These are phyloP conservation scores for Beauveria medogensis DNA, from an alignment of 2,329 filamentous ascomycete species.

Conservation along the genomic window DNA sequence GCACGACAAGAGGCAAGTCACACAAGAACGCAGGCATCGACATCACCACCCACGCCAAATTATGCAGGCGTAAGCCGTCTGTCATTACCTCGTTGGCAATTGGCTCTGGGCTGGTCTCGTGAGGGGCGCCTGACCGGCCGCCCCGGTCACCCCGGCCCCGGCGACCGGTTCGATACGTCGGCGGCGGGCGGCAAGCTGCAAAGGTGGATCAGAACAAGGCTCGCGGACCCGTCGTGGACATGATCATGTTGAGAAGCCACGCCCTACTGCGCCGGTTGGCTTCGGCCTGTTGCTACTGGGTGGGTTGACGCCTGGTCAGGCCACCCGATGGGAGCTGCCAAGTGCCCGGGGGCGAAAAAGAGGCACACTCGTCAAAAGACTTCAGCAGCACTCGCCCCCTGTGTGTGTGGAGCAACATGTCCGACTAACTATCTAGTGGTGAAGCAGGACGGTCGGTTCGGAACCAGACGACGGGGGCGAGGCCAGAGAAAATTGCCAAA, in stretches of 20 bases:
- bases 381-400: neutral
- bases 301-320: constrained; percentile 1
- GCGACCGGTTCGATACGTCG: constrained; percentile 2
- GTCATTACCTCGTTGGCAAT: neutral
- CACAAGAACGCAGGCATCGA: neutral
- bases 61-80: neutral
- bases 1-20: neutral
- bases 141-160: constrained; percentile 1
- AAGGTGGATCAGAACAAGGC: neutral
- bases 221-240: constrained; percentile 6
- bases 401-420: constrained; percentile 1
- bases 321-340: neutral
- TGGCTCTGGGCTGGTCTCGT: neutral
- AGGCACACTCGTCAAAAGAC: neutral
- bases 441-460: neutral
- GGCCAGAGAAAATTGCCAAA: neutral
- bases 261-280: constrained; percentile 9
- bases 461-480: neutral
- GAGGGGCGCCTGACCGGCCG: constrained; percentile 2
- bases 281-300: neutral
- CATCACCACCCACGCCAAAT: neutral
- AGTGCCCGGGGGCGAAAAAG: neutral
- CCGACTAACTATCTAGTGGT: neutral
- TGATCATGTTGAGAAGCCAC: neutral
- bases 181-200: neutral